Conservation (phyloP, 208 protist species). For the Crithidia acanthocephali region DNA sequence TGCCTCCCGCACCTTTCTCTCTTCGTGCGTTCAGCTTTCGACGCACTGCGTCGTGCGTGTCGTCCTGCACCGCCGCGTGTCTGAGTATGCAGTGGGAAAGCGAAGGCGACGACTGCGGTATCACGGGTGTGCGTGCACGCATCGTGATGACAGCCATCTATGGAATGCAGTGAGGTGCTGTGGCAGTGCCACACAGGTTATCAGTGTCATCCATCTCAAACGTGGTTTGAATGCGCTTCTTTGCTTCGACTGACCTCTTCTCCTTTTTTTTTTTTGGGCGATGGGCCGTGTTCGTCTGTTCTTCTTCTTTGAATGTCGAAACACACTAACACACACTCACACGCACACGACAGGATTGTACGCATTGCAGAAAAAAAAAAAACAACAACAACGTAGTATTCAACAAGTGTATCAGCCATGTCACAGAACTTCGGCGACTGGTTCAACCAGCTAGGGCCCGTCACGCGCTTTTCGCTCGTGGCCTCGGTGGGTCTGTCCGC, state of each 20-base stretch:
- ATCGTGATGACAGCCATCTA: too few relatives aligned
- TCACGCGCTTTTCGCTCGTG: slow-evolving; percentile 60
- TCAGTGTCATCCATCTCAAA: background rate
- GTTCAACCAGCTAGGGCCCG: slow-evolving; percentile 56
- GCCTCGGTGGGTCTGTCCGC: slow-evolving; percentile 52
- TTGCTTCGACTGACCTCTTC: background rate
- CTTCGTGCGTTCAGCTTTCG: too few relatives aligned
- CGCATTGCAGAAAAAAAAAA: background rate
- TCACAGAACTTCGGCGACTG: slow-evolving; percentile 77
- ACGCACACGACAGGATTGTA: background rate
- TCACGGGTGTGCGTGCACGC: too few relatives aligned
- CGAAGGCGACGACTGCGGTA: too few relatives aligned
- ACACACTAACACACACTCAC: slow-evolving; percentile 15
- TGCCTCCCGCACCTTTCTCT: too few relatives aligned
- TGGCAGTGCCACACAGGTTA: too few relatives aligned
- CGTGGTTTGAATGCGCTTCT: background rate
- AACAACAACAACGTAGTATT: too few relatives aligned
- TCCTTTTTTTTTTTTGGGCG: slow-evolving; percentile 11
- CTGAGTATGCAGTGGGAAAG: too few relatives aligned
- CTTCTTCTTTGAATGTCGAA: background rate
- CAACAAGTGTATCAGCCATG: slow-evolving; percentile 32
- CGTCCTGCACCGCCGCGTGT: too few relatives aligned
- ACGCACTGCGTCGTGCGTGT: too few relatives aligned
- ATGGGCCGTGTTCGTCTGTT: slow-evolving; percentile 7
- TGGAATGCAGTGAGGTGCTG: too few relatives aligned